phyloP scores from a whole-genome alignment of 2,329 filamentous ascomycete species.

The Curvularia eragrostidis region DNA sequence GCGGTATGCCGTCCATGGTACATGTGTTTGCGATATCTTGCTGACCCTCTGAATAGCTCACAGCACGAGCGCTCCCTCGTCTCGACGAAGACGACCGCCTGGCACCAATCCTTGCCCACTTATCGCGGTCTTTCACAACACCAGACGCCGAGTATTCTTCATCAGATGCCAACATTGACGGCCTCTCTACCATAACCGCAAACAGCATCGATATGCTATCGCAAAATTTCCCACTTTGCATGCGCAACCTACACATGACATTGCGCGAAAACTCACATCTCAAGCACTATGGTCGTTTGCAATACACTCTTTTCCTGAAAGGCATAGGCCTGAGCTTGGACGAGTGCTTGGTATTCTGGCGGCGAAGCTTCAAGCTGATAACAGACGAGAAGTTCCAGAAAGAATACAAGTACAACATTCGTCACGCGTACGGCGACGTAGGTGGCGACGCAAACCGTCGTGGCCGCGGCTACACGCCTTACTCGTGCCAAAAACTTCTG shows the following conservation, averaged over 20 bases:
- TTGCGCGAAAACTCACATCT: slow-evolving; percentile 87
- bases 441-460: slow-evolving; percentile 89
- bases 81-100: slow-evolving; percentile 96
- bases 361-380: slow-evolving; percentile 80
- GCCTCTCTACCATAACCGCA: slow-evolving; percentile 66
- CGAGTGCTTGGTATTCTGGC: slow-evolving; percentile 92
- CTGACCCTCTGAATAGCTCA: slow-evolving; percentile 63
- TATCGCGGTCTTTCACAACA: slow-evolving; percentile 95
- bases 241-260: slow-evolving; percentile 87
- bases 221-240: slow-evolving; percentile 87
- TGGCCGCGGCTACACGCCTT: slow-evolving; percentile 86
- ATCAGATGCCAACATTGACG: slow-evolving; percentile 75
- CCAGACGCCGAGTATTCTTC: slow-evolving; percentile 83
- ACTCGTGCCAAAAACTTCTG: slow-evolving; percentile 93
- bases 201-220: slow-evolving; percentile 76
- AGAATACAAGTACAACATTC: slow-evolving; percentile 95
- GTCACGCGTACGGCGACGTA: slow-evolving; percentile 94
- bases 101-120: slow-evolving; percentile 74
- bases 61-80: slow-evolving; percentile 86
- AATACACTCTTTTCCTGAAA: slow-evolving; percentile 97
- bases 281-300: slow-evolving; percentile 90
- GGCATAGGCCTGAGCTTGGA: slow-evolving; percentile 92
- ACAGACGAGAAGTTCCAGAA: slow-evolving; percentile 97
- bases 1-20: slow-evolving; percentile 64
- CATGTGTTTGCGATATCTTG: not conserved